Percentiles rank a stretch among this genome's conserved stretches.
phyloP scores from a whole-genome alignment of 306 rosid species.

The Prunus armeniaca region DNA sequence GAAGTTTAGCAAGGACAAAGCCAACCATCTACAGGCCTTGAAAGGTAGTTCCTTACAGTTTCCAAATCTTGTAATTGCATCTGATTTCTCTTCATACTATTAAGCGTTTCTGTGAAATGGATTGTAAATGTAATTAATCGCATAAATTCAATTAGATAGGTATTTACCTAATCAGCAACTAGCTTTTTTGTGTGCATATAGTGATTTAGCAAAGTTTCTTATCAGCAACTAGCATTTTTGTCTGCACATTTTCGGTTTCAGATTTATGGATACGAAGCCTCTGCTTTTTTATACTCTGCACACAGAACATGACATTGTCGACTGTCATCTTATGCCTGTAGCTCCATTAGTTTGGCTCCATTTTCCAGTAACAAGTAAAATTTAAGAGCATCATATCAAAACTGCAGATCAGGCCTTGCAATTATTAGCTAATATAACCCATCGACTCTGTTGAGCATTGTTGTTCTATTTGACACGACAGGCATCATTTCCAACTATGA shows the following conservation, averaged over 20 bases:
- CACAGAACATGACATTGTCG: neutral
- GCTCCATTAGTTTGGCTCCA: neutral
- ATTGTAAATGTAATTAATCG: no score
- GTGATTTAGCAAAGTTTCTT: no score
- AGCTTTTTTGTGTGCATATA: no score
- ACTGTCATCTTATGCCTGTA: neutral
- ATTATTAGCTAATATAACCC: neutral
- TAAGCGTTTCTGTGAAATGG: neutral
- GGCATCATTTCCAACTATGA: constrained; percentile 81
- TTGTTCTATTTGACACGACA: constrained; percentile 19
- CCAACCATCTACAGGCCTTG: constrained; percentile 65
- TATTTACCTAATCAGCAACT: neutral
- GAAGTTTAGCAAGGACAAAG: constrained; percentile 73
- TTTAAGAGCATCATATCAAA: neutral
- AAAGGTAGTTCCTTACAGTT: constrained; percentile 47
- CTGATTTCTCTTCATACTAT: neutral
- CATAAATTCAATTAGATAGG: neutral
- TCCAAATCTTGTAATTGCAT: neutral
- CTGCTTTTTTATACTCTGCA: neutral
- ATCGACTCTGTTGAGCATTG: neutral
- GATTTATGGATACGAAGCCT: no score
- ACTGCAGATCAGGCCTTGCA: neutral
- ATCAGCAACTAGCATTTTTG: no score
- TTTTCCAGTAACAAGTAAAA: neutral
- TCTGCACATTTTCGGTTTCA: no score